Conservation (phyloP, 208 protist genomes). For the Phytomonas sp. region DNA sequence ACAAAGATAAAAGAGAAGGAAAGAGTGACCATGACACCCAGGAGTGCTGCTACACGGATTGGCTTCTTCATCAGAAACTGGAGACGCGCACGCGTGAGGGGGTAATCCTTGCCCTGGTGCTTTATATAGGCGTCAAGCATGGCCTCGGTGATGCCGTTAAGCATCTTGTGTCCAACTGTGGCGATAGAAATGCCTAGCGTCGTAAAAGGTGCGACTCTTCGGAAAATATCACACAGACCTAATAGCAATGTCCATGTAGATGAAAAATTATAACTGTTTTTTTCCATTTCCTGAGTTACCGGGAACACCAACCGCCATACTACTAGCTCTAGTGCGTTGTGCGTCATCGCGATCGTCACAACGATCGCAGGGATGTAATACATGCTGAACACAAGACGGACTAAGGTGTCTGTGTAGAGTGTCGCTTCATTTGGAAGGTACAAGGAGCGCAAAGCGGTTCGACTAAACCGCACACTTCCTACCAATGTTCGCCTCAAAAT, state of each 20-base stretch:
- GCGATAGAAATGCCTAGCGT: constrained; percentile 49
- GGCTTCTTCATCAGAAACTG: constrained; percentile 49
- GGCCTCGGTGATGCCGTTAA: constrained; percentile 62
- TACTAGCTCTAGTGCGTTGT: constrained; percentile 72
- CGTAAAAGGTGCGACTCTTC: constrained; percentile 52
- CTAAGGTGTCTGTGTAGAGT: constrained; percentile 53
- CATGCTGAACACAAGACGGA: constrained; percentile 57
- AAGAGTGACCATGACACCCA: constrained; percentile 25
- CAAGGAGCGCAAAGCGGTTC: constrained; percentile 32
- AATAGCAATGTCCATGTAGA: constrained; percentile 38
- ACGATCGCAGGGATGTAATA: constrained; percentile 71
- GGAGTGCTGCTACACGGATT: constrained; percentile 30
- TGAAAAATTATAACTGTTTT: constrained; percentile 48
- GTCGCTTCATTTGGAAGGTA: constrained; percentile 70
- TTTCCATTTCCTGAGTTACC: constrained; percentile 72
- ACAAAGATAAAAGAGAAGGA: constrained; percentile 18
- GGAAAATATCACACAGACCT: constrained; percentile 47
- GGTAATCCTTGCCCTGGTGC: constrained; percentile 64
- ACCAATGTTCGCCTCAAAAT: background rate
- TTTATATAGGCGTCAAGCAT: constrained; percentile 68
- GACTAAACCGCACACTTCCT: background rate
- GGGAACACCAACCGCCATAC: constrained; percentile 81
- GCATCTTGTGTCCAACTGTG: constrained; percentile 63
- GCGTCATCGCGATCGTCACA: constrained; percentile 58
- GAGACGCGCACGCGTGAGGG: constrained; percentile 43